Evolutionary conservation across 2,329 filamentous ascomycete species (phyloP), one percentile per base, ranked within the genome.

Genomic region (Aureobasidium sp.): DNA sequence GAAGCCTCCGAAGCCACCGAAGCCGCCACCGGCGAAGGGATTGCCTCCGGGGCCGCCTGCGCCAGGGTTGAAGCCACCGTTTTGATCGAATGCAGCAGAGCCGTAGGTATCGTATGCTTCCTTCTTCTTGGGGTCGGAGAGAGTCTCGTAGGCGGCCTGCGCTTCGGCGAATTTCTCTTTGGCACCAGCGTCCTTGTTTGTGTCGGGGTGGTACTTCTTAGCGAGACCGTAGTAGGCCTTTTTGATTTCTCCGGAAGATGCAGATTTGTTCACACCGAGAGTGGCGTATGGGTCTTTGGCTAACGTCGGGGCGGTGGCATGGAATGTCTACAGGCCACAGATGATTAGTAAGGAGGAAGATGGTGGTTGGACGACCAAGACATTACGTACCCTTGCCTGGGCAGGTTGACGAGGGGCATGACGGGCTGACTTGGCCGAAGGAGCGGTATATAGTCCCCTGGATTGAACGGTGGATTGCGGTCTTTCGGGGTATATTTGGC

Each of bases 181-280:
- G 30, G 93, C 90, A n/a, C 76, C 79, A 2, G 88, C 70, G 62
- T 97, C 93, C 70, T 97, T 97, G 77, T 97, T 98, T 30, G 93
- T 97, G 68, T 98, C 93, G 7, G 93, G 93, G 64, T 98, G 93
- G 68, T 83, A 98, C 66, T 97, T 98, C 72, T 98, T 98, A 17
- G 93, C 93, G 55, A 97, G 77, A 47, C 90, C 88, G 68, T 98
- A 98, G 75, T 98, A 98, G 3, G 93, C 90, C 70, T 96, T 97
- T 69, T 98, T 98, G 68, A 98, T 97, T 30, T 97, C 91, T 56
- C 82, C 76, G 3, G 89, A 74, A 1, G 88, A 84, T n/a, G 93
- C 88, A 57, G 72, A 79, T 68, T 91, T 95, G 63, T 76, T 76
- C 25, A 98, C 88, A 12, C 93, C 93, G 24, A 98, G 83, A 3